These are phyloP conservation scores for Aureobasidium sp. DNA, from an alignment of 2,329 filamentous ascomycete species.

Conservation along the genomic window DNA sequence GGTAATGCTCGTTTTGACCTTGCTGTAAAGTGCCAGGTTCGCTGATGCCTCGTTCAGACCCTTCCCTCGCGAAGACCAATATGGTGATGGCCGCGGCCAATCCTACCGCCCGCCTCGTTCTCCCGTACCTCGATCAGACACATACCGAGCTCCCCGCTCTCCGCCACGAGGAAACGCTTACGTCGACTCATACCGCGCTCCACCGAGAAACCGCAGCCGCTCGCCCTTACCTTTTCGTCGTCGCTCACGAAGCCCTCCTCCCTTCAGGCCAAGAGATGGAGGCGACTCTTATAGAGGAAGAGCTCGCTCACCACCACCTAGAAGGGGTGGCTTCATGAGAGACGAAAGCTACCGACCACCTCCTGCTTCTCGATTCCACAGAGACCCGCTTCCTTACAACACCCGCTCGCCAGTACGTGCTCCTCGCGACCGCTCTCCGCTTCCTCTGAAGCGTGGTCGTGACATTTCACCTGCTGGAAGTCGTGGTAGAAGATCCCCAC, in stretches of 20 bases:
- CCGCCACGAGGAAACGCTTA: conserved; percentile 31
- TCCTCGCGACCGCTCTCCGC: conserved; percentile 37
- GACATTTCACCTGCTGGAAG: conserved; percentile 42
- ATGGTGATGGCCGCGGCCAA: conserved; percentile 28
- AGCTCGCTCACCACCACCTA: conserved; percentile 26
- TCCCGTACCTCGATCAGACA: conserved; percentile 25
- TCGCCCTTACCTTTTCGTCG: conserved; percentile 23
- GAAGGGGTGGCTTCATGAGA: conserved; percentile 28
- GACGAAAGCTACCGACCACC: conserved; percentile 32
- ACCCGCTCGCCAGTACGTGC: conserved; percentile 35
- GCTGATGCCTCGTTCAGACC: conserved; percentile 10
- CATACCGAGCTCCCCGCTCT: conserved; percentile 43
- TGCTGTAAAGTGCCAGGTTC: neutral
- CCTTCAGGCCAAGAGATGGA: conserved; percentile 25
- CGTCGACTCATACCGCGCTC: conserved; percentile 26
- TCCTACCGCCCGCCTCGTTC: conserved; percentile 33
- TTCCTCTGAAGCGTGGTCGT: conserved; percentile 36
- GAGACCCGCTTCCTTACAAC: conserved; percentile 24
- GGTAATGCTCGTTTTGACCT: conserved; percentile 27
- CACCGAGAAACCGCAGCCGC: conserved; percentile 24
- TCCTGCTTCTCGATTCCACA: conserved; percentile 25
- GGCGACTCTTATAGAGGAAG: conserved; percentile 29
- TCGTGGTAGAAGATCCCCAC: conserved; percentile 37
- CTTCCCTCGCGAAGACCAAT: conserved; percentile 29
- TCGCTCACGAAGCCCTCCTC: conserved; percentile 26